phyloP scores from a whole-genome alignment of 768 basidiomycete genomes.

The Macrocybe gigantea region DNA sequence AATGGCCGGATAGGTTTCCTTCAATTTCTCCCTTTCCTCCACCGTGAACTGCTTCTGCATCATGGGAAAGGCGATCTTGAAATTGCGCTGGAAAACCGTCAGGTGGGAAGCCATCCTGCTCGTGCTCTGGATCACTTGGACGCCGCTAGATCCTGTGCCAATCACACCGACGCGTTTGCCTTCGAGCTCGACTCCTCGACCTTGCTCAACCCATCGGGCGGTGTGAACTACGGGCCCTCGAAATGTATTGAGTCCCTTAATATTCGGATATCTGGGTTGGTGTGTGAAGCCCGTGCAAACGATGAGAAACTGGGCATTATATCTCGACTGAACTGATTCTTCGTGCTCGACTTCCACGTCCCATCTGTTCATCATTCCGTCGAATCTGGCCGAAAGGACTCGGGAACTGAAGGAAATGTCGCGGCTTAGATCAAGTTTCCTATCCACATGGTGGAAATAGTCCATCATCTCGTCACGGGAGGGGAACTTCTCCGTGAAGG shows the following conservation, averaged over 20 bases:
- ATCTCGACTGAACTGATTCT: slow-evolving; percentile 6
- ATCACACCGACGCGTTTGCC: slow-evolving; percentile 14
- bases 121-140: not conserved
- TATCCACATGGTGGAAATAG: slow-evolving; percentile 10
- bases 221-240: slow-evolving; percentile 11
- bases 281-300: slow-evolving; percentile 10
- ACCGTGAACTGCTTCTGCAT: not conserved
- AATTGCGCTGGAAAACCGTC: not conserved
- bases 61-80: not conserved
- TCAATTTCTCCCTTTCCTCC: not conserved
- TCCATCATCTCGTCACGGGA: slow-evolving; percentile 6
- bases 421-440: slow-evolving; percentile 9
- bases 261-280: slow-evolving; percentile 7
- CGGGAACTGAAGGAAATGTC: slow-evolving; percentile 10
- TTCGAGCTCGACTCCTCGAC: not conserved
- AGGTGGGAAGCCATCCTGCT: not conserved
- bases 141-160: slow-evolving; percentile 13
- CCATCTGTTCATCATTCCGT: slow-evolving; percentile 6
- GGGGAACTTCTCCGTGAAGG: slow-evolving; percentile 1
- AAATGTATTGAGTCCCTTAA: slow-evolving; percentile 10
- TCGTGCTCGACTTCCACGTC: slow-evolving; percentile 7
- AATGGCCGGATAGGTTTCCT: not conserved
- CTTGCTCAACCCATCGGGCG: slow-evolving; percentile 8
- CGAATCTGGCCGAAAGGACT: slow-evolving; percentile 9
- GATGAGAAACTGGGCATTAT: slow-evolving; percentile 1